phyloP scores from a whole-genome alignment of 169 alveolate species.

The Eimeria maxima region DNA sequence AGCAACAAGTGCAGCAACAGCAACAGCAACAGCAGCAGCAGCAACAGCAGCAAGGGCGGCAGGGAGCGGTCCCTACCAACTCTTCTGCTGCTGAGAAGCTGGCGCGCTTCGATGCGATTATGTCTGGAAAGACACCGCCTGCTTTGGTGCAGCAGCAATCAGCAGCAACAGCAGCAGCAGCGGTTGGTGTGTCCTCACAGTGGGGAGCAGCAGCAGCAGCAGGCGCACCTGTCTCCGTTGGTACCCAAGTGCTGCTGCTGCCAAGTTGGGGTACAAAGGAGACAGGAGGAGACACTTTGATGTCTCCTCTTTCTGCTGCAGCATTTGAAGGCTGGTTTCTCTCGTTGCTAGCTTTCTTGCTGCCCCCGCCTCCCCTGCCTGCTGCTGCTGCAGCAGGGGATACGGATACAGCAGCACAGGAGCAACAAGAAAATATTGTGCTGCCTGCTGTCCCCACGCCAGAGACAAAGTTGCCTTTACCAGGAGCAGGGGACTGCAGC shows the following conservation, averaged over 20 bases:
- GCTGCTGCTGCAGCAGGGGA: not conserved
- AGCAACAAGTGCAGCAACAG: not conserved
- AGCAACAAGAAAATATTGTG: not conserved
- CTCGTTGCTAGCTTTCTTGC: not conserved
- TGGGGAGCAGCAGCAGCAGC: not conserved
- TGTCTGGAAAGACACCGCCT: not conserved
- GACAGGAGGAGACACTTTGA: not conserved
- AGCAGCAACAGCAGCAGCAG: constrained; percentile 48
- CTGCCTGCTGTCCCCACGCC: not conserved
- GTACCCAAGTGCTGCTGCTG: constrained; percentile 28
- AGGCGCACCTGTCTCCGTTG: not conserved
- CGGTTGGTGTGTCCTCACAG: not conserved
- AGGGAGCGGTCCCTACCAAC: not conserved
- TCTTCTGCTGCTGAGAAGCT: not conserved
- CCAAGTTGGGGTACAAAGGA: not conserved
- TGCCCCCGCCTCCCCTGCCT: constrained; percentile 36
- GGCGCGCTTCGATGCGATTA: constrained; percentile 30
- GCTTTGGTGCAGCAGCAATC: constrained; percentile 16
- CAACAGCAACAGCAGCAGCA: constrained; percentile 62
- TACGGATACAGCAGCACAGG: not conserved
- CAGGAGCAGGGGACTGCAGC: constrained; percentile 36
- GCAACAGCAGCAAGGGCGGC: constrained; percentile 21
- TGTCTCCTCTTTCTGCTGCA: constrained; percentile 53
- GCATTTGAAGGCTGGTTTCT: not conserved
- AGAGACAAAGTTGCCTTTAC: not conserved